These are phyloP conservation scores for Flueggea neowawraea DNA, from an alignment of 441 rosid species.

Conservation along the genomic window DNA sequence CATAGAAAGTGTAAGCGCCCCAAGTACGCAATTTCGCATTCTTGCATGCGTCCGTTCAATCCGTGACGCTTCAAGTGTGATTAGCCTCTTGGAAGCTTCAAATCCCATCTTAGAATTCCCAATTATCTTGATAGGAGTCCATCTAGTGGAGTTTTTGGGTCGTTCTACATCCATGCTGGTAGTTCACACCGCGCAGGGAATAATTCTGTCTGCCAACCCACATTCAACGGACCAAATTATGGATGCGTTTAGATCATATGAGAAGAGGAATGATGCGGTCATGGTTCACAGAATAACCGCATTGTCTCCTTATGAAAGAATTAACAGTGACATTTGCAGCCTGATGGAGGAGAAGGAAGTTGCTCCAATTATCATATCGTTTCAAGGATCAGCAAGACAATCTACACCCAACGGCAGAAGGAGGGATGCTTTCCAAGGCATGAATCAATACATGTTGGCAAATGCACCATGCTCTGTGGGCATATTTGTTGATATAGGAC, in stretches of 20 bases:
- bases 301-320: constrained; percentile 41
- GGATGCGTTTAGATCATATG: constrained; percentile 25
- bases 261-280: constrained; percentile 17
- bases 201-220: neutral
- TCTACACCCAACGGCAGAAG: neutral
- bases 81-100: constrained; percentile 40
- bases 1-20: constrained; percentile 22
- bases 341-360: constrained; percentile 36
- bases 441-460: constrained; percentile 30
- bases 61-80: constrained; percentile 18
- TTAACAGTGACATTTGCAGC: constrained; percentile 49
- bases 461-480: constrained; percentile 48
- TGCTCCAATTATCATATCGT: constrained; percentile 34
- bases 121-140: constrained; percentile 31
- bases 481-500: constrained; percentile 48
- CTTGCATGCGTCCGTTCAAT: constrained; percentile 11
- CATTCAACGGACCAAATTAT: constrained; percentile 30
- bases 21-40: constrained; percentile 28
- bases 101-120: constrained; percentile 46
- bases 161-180: constrained; percentile 52
- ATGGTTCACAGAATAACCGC: constrained; percentile 39
- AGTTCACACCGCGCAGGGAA: constrained; percentile 28
- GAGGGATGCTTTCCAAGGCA: constrained; percentile 24
- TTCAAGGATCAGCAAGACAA: constrained; percentile 11
- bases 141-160: constrained; percentile 50